Conservation (phyloP, 129 eudicot genomes). For the Ambrosia artemisiifolia region DNA sequence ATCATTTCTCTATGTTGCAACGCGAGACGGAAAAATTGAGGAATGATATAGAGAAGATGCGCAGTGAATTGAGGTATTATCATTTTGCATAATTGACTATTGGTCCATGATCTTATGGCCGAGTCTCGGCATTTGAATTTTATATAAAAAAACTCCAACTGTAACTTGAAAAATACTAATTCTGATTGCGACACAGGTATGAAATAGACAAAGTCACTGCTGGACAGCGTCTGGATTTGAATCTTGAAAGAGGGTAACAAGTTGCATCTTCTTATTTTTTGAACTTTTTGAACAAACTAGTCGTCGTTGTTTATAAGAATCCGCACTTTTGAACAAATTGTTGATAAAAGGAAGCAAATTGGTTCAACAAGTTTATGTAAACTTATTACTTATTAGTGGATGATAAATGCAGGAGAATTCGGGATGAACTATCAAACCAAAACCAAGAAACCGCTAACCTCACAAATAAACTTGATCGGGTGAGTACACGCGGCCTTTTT, state of each 20-base stretch:
- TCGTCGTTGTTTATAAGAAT: neutral
- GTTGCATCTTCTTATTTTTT: neutral
- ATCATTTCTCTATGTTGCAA: constrained; percentile 81
- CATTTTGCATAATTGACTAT: constrained; percentile 16
- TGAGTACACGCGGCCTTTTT: constrained; percentile 30
- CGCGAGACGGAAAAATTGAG: constrained; percentile 87
- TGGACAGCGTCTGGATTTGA: constrained; percentile 93
- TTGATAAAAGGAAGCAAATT: neutral
- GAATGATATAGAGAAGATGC: constrained; percentile 93
- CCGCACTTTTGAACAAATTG: neutral
- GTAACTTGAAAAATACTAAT: neutral
- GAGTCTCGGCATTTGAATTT: neutral
- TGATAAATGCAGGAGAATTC: constrained; percentile 69
- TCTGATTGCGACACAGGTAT: constrained; percentile 49
- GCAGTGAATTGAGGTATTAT: constrained; percentile 80
- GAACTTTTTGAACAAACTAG: neutral
- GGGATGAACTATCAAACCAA: constrained; percentile 83
- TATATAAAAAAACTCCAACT: neutral
- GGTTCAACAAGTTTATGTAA: neutral
- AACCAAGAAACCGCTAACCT: constrained; percentile 87
- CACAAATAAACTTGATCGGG: constrained; percentile 91
- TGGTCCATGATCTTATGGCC: neutral
- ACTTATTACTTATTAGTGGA: neutral
- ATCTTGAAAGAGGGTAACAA: constrained; percentile 88
- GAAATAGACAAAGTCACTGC: constrained; percentile 96